Conservation (phyloP, 176 grass and related monocot genomes). For the Eragrostis nindensis region DNA sequence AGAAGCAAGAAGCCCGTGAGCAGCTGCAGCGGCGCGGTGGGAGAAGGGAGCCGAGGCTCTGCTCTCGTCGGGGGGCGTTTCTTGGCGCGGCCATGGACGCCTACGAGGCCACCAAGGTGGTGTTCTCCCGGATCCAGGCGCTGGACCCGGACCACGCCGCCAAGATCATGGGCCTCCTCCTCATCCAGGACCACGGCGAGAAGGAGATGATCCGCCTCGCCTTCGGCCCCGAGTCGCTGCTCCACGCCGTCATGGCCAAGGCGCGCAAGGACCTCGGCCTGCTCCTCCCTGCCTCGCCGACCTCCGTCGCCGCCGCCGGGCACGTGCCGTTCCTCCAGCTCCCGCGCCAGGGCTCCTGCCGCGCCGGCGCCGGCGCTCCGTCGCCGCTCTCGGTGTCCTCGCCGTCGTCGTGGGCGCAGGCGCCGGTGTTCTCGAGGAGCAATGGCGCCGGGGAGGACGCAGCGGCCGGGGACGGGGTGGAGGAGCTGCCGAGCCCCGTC, state of each 20-base stretch:
- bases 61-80: slow-evolving; percentile 15
- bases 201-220: slow-evolving; percentile 98
- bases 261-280: slow-evolving; percentile 77
- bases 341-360: slow-evolving; percentile 63
- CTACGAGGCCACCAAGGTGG: slow-evolving; percentile 88
- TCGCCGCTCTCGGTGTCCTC: slow-evolving; percentile 63
- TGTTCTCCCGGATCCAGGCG: slow-evolving; percentile 88
- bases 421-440: slow-evolving; percentile 63
- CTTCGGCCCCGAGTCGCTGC: slow-evolving; percentile 83
- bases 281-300: slow-evolving; percentile 43
- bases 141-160: slow-evolving; percentile 89
- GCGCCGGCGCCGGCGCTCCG: slow-evolving; percentile 38
- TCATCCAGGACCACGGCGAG: slow-evolving; percentile 92
- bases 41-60: neutral
- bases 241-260: slow-evolving; percentile 70
- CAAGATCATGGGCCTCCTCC: slow-evolving; percentile 91
- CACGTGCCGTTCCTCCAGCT: slow-evolving; percentile 54
- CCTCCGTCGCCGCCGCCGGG: slow-evolving; percentile 7
- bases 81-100: slow-evolving; percentile 70
- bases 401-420: slow-evolving; percentile 62
- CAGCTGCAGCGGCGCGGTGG: slow-evolving; percentile 23
- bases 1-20: slow-evolving; percentile 52
- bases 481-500: slow-evolving; percentile 61
- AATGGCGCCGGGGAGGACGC: slow-evolving; percentile 48
- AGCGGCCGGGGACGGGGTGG: slow-evolving; percentile 31